Base-by-base conservation (phyloP, 148 eudicot species). In the Fagopyrum esculentum region DNA sequence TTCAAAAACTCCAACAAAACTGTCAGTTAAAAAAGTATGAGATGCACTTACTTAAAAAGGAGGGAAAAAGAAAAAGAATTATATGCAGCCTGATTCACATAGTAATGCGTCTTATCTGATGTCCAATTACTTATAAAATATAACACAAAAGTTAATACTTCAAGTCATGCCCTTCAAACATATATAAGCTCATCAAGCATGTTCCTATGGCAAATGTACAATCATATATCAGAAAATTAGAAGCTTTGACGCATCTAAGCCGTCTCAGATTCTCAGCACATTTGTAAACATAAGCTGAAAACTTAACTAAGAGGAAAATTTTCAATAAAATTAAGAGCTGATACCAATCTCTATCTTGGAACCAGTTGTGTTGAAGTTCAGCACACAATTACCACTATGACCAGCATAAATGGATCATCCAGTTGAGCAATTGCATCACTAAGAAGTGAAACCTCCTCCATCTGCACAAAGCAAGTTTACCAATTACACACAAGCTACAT, bases 301-400 rank as follows among this genome's bases (percentile, higher is more conserved):
- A 51, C 8, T 63, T 56, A 44, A 29, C 59, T 35, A 76, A 71
- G 48, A 66, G 49, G 71, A 84, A 73, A 70, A 13, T 45, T 48
- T 78, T 82, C 75, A 78, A 80, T 86, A 88, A 90, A 94, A 86
- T 84, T 80, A 50, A 91, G 97, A 91, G 98, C 97, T 83, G 90
- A 94, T 94, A 94, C 98, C 98, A 85, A 91, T 88, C 71, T 83
- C 84, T 84, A 91, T 86, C 86, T 81, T 91, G 87, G 88, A 94
- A 94, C 90, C 97, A 94, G 97, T 88, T 87, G 88, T 87, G 90
- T 83, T 95, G 91, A 83, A 95, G 91, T 95, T 92, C 93, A 95
- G 93, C 98, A 88, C 98, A 84, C 96, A 90, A 92, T 92, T 95
- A 95, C 98, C 98, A 92, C 98, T 90, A 95, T 95, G 87, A 86